Conservation (phyloP, 768 basidiomycete species). For the Leucocoprinus leucothites region DNA sequence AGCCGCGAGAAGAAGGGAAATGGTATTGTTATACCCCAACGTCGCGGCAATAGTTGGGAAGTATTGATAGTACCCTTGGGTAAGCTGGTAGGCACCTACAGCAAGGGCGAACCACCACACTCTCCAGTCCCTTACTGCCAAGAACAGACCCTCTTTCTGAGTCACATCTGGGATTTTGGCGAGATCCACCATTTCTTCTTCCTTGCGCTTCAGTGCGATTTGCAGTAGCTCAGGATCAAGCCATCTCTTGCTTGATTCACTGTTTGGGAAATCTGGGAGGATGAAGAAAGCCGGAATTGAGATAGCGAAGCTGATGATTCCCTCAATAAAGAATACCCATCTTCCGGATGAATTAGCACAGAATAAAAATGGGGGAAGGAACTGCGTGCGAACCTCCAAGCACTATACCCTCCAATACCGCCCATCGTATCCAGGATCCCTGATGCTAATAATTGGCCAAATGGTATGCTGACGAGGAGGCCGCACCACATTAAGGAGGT, state of each 20-base stretch:
- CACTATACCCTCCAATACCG: conserved; percentile 42
- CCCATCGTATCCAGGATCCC: conserved; percentile 47
- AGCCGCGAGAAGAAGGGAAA: conserved; percentile 61
- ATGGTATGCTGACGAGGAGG: conserved; percentile 50
- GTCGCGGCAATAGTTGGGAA: conserved; percentile 66
- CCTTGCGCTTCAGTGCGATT: conserved; percentile 34
- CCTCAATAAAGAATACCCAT: conserved; percentile 50
- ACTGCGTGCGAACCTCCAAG: conserved; percentile 41
- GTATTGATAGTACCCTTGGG: conserved; percentile 57
- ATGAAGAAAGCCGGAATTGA: conserved; percentile 40
- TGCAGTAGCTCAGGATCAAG: conserved; percentile 18
- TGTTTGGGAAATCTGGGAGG: conserved; percentile 27
- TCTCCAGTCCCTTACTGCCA: conserved; percentile 62
- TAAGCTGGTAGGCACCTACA: conserved; percentile 41
- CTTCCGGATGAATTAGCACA: no score
- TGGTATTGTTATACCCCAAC: conserved; percentile 54
- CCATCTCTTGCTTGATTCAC: conserved; percentile 27
- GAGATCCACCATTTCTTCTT: conserved; percentile 41
- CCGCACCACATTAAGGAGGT: conserved; percentile 45
- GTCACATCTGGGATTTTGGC: conserved; percentile 3
- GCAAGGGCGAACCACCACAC: conserved; percentile 63
- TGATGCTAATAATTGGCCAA: conserved; percentile 48
- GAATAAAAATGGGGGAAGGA: no score
- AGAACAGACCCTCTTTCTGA: conserved; percentile 27
- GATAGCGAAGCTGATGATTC: conserved; percentile 18